Conservation (phyloP, 495 filamentous ascomycete species). For the Aspergillus nanangensis region DNA sequence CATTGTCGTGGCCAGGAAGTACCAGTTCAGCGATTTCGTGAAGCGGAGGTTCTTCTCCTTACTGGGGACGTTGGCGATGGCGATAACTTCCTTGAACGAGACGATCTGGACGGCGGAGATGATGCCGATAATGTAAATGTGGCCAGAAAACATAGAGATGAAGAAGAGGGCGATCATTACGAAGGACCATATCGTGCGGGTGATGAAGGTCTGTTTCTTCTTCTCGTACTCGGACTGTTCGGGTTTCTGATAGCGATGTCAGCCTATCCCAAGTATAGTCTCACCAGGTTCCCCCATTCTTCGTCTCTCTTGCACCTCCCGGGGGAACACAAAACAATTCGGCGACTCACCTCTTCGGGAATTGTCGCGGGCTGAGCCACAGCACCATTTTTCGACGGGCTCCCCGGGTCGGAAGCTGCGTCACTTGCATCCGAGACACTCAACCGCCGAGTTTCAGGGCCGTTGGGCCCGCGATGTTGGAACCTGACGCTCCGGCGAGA, state of each 20-base stretch:
- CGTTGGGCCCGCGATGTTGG: constrained; percentile 53
- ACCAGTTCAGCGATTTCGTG: constrained; percentile 97
- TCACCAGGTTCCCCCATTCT: background rate
- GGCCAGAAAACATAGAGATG: constrained; percentile 82
- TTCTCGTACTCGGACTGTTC: constrained; percentile 83
- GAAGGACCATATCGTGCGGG: constrained; percentile 95
- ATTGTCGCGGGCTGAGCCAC: constrained; percentile 43
- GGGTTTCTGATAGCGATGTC: constrained; percentile 29
- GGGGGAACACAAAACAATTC: background rate
- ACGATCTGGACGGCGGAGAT: constrained; percentile 92
- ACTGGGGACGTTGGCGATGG: constrained; percentile 91
- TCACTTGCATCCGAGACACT: constrained; percentile 83
- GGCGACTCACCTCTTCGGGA: constrained; percentile 40
- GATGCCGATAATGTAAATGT: constrained; percentile 92
- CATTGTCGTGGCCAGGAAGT: constrained; percentile 97
- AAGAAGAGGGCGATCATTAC: constrained; percentile 97
- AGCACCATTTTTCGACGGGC: constrained; percentile 45
- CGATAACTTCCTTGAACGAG: constrained; percentile 99
- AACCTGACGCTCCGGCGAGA: constrained; percentile 82
- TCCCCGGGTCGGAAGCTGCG: constrained; percentile 58
- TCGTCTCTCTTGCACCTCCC: background rate
- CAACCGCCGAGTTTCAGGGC: constrained; percentile 47
- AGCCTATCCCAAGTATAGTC: constrained; percentile 7
- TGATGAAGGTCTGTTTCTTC: constrained; percentile 98
- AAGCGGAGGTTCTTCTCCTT: constrained; percentile 86